phyloP scores from a whole-genome alignment of 2,329 filamentous ascomycete species.

The Pseudogymnoascus sp. region DNA sequence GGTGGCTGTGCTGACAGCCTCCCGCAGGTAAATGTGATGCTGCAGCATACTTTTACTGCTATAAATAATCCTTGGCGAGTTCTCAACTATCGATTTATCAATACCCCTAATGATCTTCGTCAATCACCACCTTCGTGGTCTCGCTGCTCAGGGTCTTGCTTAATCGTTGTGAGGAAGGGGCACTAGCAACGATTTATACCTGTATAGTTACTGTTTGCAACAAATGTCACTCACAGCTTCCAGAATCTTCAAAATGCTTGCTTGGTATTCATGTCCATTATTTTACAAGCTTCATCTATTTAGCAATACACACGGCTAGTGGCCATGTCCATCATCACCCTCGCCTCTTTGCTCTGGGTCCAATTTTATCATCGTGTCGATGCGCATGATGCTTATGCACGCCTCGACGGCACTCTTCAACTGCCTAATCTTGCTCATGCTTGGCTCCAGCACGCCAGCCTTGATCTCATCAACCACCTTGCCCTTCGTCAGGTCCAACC shows the following conservation, averaged over 20 bases:
- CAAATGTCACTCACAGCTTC: neutral
- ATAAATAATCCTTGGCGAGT: too few species aligned
- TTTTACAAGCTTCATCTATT: constrained; percentile 23
- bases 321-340: constrained; percentile 76
- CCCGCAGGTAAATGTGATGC: too few species aligned
- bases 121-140: constrained; percentile 67
- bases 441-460: constrained; percentile 90
- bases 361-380: constrained; percentile 96
- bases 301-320: constrained; percentile 43
- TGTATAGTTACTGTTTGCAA: neutral
- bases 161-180: too few species aligned
- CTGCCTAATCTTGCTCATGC: constrained; percentile 96
- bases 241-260: neutral
- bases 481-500: constrained; percentile 79
- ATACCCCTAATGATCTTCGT: constrained; percentile 36
- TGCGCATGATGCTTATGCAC: constrained; percentile 98
- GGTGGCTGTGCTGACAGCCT: too few species aligned
- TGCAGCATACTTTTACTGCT: too few species aligned
- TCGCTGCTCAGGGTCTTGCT: constrained; percentile 9
- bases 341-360: constrained; percentile 76
- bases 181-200: neutral
- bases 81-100: too few species aligned
- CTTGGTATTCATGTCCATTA: constrained; percentile 10
- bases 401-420: constrained; percentile 98
- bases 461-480: constrained; percentile 92